Conservation (phyloP, 1,284 basidiomycete species). For the Leccinum brunneo-olivaceum region DNA sequence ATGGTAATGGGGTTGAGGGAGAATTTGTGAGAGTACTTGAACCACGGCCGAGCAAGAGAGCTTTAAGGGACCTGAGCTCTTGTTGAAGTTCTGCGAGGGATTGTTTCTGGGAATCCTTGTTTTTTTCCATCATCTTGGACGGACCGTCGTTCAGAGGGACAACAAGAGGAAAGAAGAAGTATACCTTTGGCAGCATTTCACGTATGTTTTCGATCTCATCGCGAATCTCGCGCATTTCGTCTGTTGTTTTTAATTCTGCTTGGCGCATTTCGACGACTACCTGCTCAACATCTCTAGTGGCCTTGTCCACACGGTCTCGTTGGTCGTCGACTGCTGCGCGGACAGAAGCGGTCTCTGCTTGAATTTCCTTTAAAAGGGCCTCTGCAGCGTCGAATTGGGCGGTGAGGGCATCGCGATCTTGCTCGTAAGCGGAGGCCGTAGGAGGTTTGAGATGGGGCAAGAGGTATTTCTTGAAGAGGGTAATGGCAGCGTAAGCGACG, state of each 20-base stretch:
- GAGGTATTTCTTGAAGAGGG: conserved; percentile 89
- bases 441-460: conserved; percentile 90
- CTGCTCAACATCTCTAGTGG: conserved; percentile 75
- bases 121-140: conserved; percentile 87
- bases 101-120: conserved; percentile 76
- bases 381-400: conserved; percentile 94
- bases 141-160: conserved; percentile 5
- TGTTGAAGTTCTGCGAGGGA: conserved; percentile 83
- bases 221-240: conserved; percentile 88
- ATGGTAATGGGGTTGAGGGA: conserved; percentile 44
- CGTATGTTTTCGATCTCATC: conserved; percentile 88
- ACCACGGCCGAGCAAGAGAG: conserved; percentile 73
- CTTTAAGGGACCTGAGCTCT: conserved; percentile 92
- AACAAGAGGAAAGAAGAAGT: conserved; percentile 7
- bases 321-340: conserved; percentile 78
- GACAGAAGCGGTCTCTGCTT: conserved; percentile 70
- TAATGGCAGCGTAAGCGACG: conserved; percentile 81
- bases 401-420: conserved; percentile 77
- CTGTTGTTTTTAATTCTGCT: conserved; percentile 72
- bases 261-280: conserved; percentile 75
- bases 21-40: conserved; percentile 37
- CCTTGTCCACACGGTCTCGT: conserved; percentile 68
- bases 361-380: conserved; percentile 75
- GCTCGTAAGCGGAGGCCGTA: conserved; percentile 82
- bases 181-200: conserved; percentile 86